Evolutionary conservation across 768 basidiomycete genomes (phyloP).

Genomic region (Tricholoma furcatifolium): DNA sequence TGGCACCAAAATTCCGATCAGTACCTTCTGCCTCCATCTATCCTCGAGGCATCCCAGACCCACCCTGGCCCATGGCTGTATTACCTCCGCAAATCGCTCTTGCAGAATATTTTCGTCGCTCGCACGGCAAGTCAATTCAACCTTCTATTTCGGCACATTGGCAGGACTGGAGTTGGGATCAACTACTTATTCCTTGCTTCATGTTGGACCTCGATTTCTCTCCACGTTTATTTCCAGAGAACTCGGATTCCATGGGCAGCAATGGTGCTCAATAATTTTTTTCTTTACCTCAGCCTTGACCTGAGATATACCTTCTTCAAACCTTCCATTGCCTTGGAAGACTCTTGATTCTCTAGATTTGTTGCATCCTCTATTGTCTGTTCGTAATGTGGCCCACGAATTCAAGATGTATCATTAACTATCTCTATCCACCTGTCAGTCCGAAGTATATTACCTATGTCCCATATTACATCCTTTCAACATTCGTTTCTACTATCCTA

Average conservation of each 20-base stretch:
- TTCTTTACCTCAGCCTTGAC: neutral
- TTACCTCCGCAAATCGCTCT: constrained; percentile 17
- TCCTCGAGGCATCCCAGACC: constrained; percentile 6
- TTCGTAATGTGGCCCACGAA: no score
- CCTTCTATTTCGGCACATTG: constrained; percentile 23
- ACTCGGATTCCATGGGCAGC: constrained; percentile 1
- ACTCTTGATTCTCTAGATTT: no score
- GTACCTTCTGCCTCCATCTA: neutral
- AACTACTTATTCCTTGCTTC: constrained; percentile 35
- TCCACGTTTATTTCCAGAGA: neutral
- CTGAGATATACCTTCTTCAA: neutral
- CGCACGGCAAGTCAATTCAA: constrained; percentile 26
- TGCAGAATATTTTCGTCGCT: constrained; percentile 32
- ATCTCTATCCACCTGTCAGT: no score
- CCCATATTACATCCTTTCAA: no score
- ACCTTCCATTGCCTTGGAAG: no score
- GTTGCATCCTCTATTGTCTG: no score
- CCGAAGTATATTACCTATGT: no score
- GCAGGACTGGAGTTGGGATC: constrained; percentile 46
- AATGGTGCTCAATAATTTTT: neutral
- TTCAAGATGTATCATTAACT: no score
- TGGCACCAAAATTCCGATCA: neutral
- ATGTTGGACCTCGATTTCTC: constrained; percentile 5
- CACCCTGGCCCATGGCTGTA: neutral
- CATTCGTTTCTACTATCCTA: no score